Percentiles rank a stretch among this genome's conserved stretches.
phyloP scores from a whole-genome alignment of 305 asterid genomes.

The Caryopteris hybrid region DNA sequence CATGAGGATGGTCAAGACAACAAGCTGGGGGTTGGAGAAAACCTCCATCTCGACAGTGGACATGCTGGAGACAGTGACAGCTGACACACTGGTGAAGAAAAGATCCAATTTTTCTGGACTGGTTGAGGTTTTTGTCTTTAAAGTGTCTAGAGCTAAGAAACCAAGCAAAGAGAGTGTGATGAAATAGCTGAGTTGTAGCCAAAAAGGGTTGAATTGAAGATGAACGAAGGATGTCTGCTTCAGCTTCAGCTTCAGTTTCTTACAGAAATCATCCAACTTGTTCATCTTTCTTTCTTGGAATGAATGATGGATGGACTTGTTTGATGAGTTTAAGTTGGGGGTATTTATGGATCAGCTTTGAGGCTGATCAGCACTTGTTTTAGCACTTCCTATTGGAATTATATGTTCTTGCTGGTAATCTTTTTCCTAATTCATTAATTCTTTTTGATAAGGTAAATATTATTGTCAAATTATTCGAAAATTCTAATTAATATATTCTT shows the following conservation, averaged over 20 bases:
- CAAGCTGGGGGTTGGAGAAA: slow-evolving; percentile 53
- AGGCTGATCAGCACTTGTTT: too few relatives aligned
- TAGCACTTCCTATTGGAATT: too few relatives aligned
- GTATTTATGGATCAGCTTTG: too few relatives aligned
- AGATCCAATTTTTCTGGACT: slow-evolving; percentile 24
- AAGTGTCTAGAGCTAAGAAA: slow-evolving; percentile 24
- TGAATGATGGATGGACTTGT: too few relatives aligned
- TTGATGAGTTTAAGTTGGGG: too few relatives aligned
- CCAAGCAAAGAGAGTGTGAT: slow-evolving; percentile 36
- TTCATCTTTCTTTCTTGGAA: not conserved
- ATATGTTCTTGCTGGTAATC: too few relatives aligned
- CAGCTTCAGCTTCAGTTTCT: not conserved
- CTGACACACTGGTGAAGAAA: slow-evolving; percentile 51
- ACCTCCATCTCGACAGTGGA: slow-evolving; percentile 64
- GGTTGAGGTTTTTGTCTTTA: slow-evolving; percentile 16
- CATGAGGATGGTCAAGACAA: slow-evolving; percentile 46
- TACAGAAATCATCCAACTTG: not conserved
- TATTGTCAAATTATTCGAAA: too few relatives aligned
- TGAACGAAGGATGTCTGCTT: not conserved
- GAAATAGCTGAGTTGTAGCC: slow-evolving; percentile 37
- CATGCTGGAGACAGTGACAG: slow-evolving; percentile 57
- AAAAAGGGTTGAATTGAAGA: slow-evolving; percentile 30
- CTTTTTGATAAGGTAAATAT: too few relatives aligned
- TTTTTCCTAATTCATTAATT: too few relatives aligned
- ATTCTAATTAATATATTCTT: too few relatives aligned